Conservation (phyloP, 2,329 filamentous ascomycete genomes). For the Trichoderma breve region DNA sequence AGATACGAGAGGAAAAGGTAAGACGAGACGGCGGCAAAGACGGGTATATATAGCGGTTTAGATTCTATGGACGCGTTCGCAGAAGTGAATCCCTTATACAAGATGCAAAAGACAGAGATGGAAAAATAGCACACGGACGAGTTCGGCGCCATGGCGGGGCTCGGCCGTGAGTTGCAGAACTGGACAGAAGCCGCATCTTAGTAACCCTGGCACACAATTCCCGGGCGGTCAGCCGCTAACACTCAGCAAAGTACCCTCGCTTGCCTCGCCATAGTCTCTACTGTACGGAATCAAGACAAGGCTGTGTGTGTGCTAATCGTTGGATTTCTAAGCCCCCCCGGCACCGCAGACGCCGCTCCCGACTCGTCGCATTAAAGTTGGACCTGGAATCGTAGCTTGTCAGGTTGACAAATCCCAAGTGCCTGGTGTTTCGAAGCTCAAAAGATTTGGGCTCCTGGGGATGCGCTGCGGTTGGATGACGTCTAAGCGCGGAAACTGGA, state of each 20-base stretch:
- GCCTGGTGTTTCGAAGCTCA: not conserved
- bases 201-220: not conserved
- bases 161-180: not conserved
- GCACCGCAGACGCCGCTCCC: not conserved
- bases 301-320: not conserved
- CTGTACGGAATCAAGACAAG: not conserved
- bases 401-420: not conserved
- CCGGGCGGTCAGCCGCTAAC: not conserved
- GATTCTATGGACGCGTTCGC: not conserved
- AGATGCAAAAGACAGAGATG: not conserved
- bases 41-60: not conserved
- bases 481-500: not conserved
- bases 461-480: not conserved
- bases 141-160: constrained; percentile 1
- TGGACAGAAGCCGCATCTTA: not conserved
- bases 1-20: not conserved
- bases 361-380: not conserved
- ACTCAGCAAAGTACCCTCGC: not conserved
- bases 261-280: not conserved
- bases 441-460: not conserved
- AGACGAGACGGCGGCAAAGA: not conserved
- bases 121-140: not conserved
- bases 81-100: constrained; percentile 3
- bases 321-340: constrained; percentile 7
- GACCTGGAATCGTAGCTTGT: not conserved